These are phyloP conservation scores for Alternaria longipes DNA, from an alignment of 2,329 filamentous ascomycete species.

Conservation along the genomic window DNA sequence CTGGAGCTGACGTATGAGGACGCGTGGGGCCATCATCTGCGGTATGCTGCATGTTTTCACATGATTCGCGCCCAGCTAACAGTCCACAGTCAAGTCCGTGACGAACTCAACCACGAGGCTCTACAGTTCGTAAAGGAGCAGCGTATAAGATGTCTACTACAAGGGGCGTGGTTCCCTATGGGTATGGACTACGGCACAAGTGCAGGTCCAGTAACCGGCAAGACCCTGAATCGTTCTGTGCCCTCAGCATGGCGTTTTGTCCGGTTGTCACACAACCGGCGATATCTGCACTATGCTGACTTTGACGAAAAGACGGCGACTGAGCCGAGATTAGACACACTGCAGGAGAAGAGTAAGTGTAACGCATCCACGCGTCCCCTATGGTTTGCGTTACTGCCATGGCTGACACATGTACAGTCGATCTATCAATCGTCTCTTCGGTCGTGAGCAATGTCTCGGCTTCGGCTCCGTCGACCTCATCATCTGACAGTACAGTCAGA, in stretches of 20 bases:
- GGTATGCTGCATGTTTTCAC: conserved; percentile 47
- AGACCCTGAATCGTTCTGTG: conserved; percentile 52
- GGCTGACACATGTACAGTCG: conserved; percentile 63
- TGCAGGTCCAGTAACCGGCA: conserved; percentile 55
- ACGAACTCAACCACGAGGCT: conserved; percentile 89
- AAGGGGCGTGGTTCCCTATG: conserved; percentile 85
- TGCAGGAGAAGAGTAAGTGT: conserved; percentile 74
- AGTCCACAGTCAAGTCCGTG: conserved; percentile 73
- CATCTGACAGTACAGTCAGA: conserved; percentile 60
- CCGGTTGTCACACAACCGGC: conserved; percentile 87
- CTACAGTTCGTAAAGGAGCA: conserved; percentile 98
- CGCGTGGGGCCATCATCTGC: conserved; percentile 89
- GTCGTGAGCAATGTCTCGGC: conserved; percentile 92
- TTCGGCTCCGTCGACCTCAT: conserved; percentile 60
- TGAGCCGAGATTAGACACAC: conserved; percentile 75
- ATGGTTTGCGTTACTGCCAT: conserved; percentile 31
- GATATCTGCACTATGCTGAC: conserved; percentile 89
- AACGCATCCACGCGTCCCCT: conserved; percentile 12
- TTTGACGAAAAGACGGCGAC: conserved; percentile 72
- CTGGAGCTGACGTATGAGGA: conserved; percentile 92
- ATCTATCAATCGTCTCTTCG: conserved; percentile 86
- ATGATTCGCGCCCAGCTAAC: conserved; percentile 31
- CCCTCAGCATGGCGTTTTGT: conserved; percentile 80
- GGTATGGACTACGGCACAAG: conserved; percentile 62
- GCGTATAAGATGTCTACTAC: conserved; percentile 85